Base-by-base conservation (phyloP, 1,139 yeast species). In the Candida buenavistaensis region DNA sequence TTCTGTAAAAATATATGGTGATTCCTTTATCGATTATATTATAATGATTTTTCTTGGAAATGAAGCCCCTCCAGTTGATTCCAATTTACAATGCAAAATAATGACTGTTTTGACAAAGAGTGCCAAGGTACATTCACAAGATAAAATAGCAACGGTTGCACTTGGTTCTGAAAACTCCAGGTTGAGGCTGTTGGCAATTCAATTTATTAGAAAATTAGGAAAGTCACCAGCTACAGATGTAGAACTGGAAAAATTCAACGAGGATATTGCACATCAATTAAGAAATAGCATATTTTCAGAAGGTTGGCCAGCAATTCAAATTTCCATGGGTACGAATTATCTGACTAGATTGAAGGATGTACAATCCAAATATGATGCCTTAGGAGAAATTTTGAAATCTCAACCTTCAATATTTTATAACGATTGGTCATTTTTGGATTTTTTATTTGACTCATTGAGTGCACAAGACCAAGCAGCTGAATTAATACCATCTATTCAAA, bases 281-380 rank as follows among this genome's bases (percentile, higher is more conserved):
- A 72, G 73, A 48, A 68, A 73, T 22, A 73, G 67, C 41, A 55
- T 83, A 2, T 59, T 70, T 32, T 54, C 67, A 14, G 81, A 77
- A 41, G 85, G 84, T 1, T 78, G 84, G 84, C 84, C 84, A 3
- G 61, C 56, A 38, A 46, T 70, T 32, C 69, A 71, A 35, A 46
- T 39, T 48, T 23, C 50, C 47, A 33, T 57, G 4, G 54, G 52
- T n/a, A 29, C 28, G 9, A 59, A 57, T 33, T 59, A 56, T 38
- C 41, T 61, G 1, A 23, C 11, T 8, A 32, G 25, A 11, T 9
- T 36, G 4, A 36, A 32, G 14, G 39, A 36, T 14, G 22, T 72
- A 79, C 72, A 76, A 47, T 62, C 73, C 20, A 87, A 84, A 42
- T 89, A 87, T 51, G 96, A 87, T 52, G 80, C 94, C 0, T 58